phyloP scores from a whole-genome alignment of 2,329 filamentous ascomycete genomes.

The Uncinocarpus reesii region DNA sequence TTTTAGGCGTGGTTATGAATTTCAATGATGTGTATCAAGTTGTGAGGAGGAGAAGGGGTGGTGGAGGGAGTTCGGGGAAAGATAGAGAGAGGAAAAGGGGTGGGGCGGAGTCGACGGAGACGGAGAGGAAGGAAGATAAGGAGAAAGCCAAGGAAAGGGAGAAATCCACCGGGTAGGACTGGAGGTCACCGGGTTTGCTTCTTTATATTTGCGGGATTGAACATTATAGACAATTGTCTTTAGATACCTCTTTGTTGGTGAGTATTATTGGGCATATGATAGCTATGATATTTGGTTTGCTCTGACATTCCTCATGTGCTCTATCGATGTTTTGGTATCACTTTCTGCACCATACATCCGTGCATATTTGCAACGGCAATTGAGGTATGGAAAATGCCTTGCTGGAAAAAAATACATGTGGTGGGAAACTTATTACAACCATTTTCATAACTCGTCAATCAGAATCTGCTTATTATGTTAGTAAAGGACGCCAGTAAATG shows the following conservation, averaged over 20 bases:
- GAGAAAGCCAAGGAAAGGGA: conserved; percentile 18
- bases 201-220: not conserved
- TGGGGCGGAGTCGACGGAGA: conserved; percentile 28
- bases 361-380: too few species aligned
- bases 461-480: not conserved
- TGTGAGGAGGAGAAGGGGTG: conserved; percentile 47
- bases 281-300: conserved; percentile 4
- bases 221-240: not conserved
- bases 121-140: conserved; percentile 22
- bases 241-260: not conserved
- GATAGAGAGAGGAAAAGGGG: conserved; percentile 25
- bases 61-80: conserved; percentile 25
- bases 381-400: not conserved
- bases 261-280: not conserved
- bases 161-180: not conserved
- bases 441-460: not conserved
- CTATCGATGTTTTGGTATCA: too few species aligned
- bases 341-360: not conserved
- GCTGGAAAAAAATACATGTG: too few species aligned
- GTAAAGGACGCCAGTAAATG: not conserved
- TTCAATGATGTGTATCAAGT: conserved; percentile 96
- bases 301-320: too few species aligned
- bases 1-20: conserved; percentile 95
- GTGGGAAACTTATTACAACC: too few species aligned
- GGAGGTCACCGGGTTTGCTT: not conserved